Evolutionary conservation across 208 protist genomes (phyloP).

Genomic region (Zelonia costaricensis): DNA sequence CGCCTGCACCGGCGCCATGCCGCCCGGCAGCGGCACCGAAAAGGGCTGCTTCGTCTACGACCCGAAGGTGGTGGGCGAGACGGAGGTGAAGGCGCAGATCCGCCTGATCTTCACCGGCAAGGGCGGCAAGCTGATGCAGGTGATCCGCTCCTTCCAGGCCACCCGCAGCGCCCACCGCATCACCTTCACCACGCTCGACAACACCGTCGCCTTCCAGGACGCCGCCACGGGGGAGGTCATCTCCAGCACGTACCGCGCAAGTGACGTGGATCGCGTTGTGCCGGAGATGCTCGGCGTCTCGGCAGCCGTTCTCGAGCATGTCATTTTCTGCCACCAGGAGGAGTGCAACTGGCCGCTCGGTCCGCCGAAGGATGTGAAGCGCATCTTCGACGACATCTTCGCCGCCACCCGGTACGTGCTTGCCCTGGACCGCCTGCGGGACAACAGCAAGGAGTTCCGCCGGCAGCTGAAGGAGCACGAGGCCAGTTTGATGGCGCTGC

Average conservation of each 20-base stretch:
- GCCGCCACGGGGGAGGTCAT: conserved; percentile 74
- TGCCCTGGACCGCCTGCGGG: conserved; percentile 83
- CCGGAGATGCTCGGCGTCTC: conserved; percentile 98
- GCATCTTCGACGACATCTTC: conserved; percentile 99
- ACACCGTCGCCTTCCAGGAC: conserved; percentile 93
- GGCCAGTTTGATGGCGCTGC: conserved; percentile 65
- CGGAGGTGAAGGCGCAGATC: conserved; percentile 98
- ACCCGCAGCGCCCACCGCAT: conserved; percentile 87
- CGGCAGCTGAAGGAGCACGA: conserved; percentile 87
- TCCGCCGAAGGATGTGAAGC: conserved; percentile 95
- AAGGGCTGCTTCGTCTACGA: conserved; percentile 98
- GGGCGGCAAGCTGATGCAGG: conserved; percentile 85
- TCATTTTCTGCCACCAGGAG: conserved; percentile 98
- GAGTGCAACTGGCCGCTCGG: conserved; percentile 98
- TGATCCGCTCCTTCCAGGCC: conserved; percentile 93
- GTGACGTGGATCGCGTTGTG: conserved; percentile 96
- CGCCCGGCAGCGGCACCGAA: conserved; percentile 91
- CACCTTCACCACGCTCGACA: conserved; percentile 94
- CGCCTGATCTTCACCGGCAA: conserved; percentile 91
- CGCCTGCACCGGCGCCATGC: conserved; percentile 96
- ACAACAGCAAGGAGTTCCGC: conserved; percentile 87
- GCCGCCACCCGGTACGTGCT: conserved; percentile 94
- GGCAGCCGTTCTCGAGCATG: conserved; percentile 97
- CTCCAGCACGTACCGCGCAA: conserved; percentile 86
- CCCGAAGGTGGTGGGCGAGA: conserved; percentile 94